These are phyloP conservation scores for Leccinum rimulosum DNA, from an alignment of 768 basidiomycete species.

Conservation along the genomic window DNA sequence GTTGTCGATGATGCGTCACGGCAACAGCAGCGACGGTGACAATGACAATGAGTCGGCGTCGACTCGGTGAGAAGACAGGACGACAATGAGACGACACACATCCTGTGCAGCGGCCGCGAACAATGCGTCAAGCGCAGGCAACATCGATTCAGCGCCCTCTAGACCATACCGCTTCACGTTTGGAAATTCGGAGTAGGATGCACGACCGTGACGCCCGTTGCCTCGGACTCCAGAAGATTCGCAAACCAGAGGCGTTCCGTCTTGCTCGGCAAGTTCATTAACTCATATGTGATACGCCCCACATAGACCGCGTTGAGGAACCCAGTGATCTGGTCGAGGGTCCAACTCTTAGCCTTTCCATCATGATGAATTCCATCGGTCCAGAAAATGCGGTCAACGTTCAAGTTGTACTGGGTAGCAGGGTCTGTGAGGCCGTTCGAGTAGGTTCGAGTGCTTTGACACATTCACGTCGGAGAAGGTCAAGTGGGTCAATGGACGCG, in stretches of 20 bases:
- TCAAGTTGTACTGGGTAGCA: slow-evolving; percentile 48
- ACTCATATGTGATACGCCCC: slow-evolving; percentile 87
- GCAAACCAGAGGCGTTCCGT: slow-evolving; percentile 90
- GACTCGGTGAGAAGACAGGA: no score
- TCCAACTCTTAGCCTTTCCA: slow-evolving; percentile 49
- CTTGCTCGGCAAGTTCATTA: slow-evolving; percentile 85
- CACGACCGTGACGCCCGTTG: slow-evolving; percentile 26
- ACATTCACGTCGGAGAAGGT: slow-evolving; percentile 79
- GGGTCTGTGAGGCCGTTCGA: slow-evolving; percentile 66
- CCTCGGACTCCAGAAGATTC: slow-evolving; percentile 65
- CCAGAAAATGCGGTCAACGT: slow-evolving; percentile 80
- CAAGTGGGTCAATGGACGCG: slow-evolving; percentile 83
- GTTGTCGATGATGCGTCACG: no score
- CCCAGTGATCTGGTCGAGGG: slow-evolving; percentile 63
- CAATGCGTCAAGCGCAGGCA: slow-evolving; percentile 79
- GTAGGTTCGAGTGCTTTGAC: slow-evolving; percentile 72
- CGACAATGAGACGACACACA: slow-evolving; percentile 19
- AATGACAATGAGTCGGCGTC: no score
- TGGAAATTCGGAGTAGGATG: slow-evolving; percentile 60
- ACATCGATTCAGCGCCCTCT: slow-evolving; percentile 93
- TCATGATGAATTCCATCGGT: slow-evolving; percentile 32
- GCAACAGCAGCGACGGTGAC: no score
- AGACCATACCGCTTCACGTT: slow-evolving; percentile 85
- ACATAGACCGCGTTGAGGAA: slow-evolving; percentile 78
- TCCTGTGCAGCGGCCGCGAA: slow-evolving; percentile 66